Percentiles rank a stretch among this genome's conserved stretches.
Conservation (phyloP, 1,139 yeast species). For the Saccharomycopsis crataegensis region DNA sequence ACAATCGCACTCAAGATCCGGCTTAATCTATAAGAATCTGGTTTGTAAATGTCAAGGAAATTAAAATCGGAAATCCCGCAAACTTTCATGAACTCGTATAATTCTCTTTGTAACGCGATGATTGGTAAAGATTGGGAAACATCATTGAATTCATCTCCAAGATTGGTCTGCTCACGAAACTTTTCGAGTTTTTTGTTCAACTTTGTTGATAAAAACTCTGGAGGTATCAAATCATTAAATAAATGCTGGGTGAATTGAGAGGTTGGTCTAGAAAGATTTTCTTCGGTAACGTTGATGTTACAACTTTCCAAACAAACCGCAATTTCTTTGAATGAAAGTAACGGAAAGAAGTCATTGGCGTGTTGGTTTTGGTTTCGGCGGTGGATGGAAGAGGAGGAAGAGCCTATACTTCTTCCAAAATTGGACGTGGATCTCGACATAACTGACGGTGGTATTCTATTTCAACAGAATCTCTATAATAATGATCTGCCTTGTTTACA, state of each 20-base stretch:
- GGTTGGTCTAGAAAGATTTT: conserved; percentile 57
- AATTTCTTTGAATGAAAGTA: conserved; percentile 58
- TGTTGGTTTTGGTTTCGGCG: conserved; percentile 1
- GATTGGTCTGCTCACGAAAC: conserved; percentile 12
- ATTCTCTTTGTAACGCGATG: conserved; percentile 50
- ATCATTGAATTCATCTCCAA: conserved; percentile 21
- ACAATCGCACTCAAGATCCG: conserved; percentile 76
- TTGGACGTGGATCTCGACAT: conserved; percentile 9
- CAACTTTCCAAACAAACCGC: conserved; percentile 55
- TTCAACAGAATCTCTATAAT: not conserved
- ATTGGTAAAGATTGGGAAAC: conserved; percentile 36
- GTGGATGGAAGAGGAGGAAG: not conserved
- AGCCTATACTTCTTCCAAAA: not conserved
- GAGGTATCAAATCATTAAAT: conserved; percentile 56
- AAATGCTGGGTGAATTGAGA: conserved; percentile 64
- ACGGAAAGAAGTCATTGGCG: conserved; percentile 44
- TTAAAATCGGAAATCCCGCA: conserved; percentile 78
- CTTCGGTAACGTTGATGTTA: conserved; percentile 58
- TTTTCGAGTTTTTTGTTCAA: conserved; percentile 29
- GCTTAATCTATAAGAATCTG: conserved; percentile 59
- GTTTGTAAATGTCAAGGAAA: conserved; percentile 59
- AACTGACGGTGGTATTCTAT: not conserved
- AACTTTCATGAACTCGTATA: conserved; percentile 54
- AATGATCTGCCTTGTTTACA: not conserved
- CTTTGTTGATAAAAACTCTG: conserved; percentile 24